Evolutionary conservation across 2,329 filamentous ascomycete species (phyloP).

Genomic region (Trichophyton equinum): DNA sequence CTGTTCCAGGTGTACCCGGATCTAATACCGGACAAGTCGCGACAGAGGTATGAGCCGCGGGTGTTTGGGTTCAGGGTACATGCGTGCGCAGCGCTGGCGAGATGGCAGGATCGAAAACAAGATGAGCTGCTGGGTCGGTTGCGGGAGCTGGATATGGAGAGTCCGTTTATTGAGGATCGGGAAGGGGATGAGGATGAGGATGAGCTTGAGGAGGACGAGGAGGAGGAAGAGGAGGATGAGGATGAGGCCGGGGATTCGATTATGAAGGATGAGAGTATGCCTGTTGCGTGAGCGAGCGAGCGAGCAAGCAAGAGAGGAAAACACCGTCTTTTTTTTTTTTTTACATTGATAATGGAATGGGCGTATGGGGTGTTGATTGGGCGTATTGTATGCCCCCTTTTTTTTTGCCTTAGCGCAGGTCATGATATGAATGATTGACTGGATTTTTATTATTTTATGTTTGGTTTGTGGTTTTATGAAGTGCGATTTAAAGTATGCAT

Average conservation of each 20-base stretch:
- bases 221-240: slow-evolving; percentile 10
- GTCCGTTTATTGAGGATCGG: slow-evolving; percentile 60
- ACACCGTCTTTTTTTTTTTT: not conserved
- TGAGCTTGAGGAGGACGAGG: slow-evolving; percentile 7
- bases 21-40: slow-evolving; percentile 73
- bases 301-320: not conserved
- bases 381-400: not conserved
- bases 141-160: slow-evolving; percentile 55
- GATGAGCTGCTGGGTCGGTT: slow-evolving; percentile 73
- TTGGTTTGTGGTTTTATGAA: no score
- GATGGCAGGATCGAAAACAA: slow-evolving; percentile 77
- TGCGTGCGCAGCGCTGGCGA: slow-evolving; percentile 68
- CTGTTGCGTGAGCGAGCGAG: not conserved
- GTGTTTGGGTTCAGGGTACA: slow-evolving; percentile 96
- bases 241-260: slow-evolving; percentile 3
- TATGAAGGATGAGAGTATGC: not conserved
- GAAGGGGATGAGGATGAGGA: slow-evolving; percentile 29
- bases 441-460: not conserved
- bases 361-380: not conserved
- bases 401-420: not conserved
- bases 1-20: slow-evolving; percentile 96
- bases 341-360: not conserved
- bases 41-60: slow-evolving; percentile 73
- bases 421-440: no score
- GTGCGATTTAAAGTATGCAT: no score